These are phyloP conservation scores for Daldinia vernicosa DNA, from an alignment of 495 filamentous ascomycete species.

Conservation along the genomic window DNA sequence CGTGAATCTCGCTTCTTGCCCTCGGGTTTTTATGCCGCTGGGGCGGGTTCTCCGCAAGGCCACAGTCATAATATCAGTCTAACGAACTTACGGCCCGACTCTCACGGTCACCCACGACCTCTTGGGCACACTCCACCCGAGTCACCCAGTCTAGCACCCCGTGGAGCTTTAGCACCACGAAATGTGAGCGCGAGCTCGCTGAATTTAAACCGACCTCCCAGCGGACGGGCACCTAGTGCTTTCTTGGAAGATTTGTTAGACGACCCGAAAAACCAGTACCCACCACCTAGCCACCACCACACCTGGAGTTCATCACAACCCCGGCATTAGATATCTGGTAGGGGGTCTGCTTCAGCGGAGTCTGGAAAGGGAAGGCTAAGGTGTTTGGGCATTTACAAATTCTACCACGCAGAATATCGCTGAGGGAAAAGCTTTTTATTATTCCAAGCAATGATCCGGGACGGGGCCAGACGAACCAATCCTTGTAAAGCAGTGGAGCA, in stretches of 20 bases:
- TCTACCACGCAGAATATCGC: constrained; percentile 12
- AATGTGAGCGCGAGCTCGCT: constrained; percentile 73
- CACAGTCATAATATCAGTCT: constrained; percentile 62
- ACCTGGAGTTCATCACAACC: constrained; percentile 40
- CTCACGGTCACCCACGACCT: constrained; percentile 58
- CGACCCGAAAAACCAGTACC: constrained; percentile 53
- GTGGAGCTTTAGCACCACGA: constrained; percentile 47
- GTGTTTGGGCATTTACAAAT: constrained; percentile 26
- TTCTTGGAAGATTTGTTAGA: constrained; percentile 95
- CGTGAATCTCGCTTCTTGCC: constrained; percentile 79
- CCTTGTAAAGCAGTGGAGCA: constrained; percentile 15
- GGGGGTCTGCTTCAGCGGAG: constrained; percentile 16
- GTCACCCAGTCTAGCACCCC: constrained; percentile 58
- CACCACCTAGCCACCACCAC: constrained; percentile 43
- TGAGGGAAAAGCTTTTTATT: constrained; percentile 9
- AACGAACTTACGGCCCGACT: constrained; percentile 63
- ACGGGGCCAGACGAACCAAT: constrained; percentile 17
- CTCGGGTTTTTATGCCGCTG: constrained; percentile 88
- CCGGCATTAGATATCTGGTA: constrained; percentile 18
- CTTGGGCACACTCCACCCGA: constrained; percentile 65
- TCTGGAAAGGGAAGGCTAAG: constrained; percentile 29
- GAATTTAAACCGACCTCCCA: constrained; percentile 71
- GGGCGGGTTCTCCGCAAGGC: constrained; percentile 58
- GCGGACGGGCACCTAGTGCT: constrained; percentile 84
- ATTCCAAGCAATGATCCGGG: constrained; percentile 18